Conservation (phyloP, 495 filamentous ascomycete genomes). For the Talaromyces adpressus region DNA sequence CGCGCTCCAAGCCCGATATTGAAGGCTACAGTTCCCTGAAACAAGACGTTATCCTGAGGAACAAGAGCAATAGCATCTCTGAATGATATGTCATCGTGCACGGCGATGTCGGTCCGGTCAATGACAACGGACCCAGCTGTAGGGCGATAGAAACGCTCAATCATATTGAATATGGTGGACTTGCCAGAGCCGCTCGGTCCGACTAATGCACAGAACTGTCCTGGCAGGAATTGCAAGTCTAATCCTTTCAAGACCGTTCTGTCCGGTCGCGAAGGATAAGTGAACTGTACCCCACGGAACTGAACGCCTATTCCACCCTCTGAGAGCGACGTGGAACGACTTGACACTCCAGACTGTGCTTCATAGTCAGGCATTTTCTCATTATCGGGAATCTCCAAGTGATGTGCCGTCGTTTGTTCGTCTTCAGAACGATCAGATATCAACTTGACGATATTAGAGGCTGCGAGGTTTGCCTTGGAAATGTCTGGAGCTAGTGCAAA, state of each 20-base stretch:
- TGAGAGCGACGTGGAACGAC: background rate
- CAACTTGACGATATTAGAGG: slow-evolving; percentile 27
- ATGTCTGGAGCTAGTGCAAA: slow-evolving; percentile 58
- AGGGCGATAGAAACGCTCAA: slow-evolving; percentile 52
- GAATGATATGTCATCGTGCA: slow-evolving; percentile 25
- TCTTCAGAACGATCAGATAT: slow-evolving; percentile 25
- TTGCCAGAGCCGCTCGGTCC: slow-evolving; percentile 58
- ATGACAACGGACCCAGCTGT: slow-evolving; percentile 32
- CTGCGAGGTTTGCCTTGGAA: slow-evolving; percentile 40
- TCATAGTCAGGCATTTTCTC: background rate
- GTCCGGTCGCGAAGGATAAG: slow-evolving; percentile 54
- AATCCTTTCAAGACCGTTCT: slow-evolving; percentile 45
- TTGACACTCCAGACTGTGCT: background rate
- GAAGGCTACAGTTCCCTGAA: slow-evolving; percentile 22
- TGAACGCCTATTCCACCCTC: background rate
- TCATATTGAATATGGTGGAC: slow-evolving; percentile 51
- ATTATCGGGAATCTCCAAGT: background rate
- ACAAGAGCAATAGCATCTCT: slow-evolving; percentile 13
- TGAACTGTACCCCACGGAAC: slow-evolving; percentile 41
- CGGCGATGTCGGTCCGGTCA: slow-evolving; percentile 36
- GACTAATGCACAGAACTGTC: slow-evolving; percentile 53
- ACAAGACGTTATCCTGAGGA: slow-evolving; percentile 23
- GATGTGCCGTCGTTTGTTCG: slow-evolving; percentile 13
- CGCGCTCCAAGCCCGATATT: slow-evolving; percentile 43
- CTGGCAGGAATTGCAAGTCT: slow-evolving; percentile 46